These are phyloP conservation scores for Immersiella caudata DNA, from an alignment of 495 filamentous ascomycete genomes.

Conservation along the genomic window DNA sequence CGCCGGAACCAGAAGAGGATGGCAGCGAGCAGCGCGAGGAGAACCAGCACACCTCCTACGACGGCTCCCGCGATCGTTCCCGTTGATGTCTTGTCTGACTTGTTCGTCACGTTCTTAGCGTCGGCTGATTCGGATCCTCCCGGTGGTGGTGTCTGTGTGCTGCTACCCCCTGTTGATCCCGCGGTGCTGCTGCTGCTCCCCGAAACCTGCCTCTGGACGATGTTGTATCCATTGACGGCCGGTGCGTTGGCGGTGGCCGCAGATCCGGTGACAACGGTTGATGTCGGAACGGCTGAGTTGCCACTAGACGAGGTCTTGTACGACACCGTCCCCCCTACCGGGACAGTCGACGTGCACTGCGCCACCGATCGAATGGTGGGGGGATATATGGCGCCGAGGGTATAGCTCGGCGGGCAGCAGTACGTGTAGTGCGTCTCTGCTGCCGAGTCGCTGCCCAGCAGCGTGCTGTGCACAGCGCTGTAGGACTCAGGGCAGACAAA, in stretches of 20 bases:
- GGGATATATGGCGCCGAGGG: not conserved
- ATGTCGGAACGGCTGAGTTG: not conserved
- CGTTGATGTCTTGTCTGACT: too few relatives aligned
- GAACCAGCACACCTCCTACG: too few relatives aligned
- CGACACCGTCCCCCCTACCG: not conserved
- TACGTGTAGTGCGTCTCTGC: slow-evolving; percentile 3
- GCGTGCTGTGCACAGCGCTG: not conserved
- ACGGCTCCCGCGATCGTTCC: too few relatives aligned
- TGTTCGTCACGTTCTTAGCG: too few relatives aligned
- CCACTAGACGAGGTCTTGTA: not conserved
- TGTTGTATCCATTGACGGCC: not conserved
- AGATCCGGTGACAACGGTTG: not conserved
- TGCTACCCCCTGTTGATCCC: too few relatives aligned
- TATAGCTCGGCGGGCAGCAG: slow-evolving; percentile 2
- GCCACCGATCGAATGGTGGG: not conserved
- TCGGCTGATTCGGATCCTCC: too few relatives aligned
- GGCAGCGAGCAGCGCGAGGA: too few relatives aligned
- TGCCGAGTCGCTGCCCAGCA: not conserved
- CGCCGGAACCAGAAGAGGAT: too few relatives aligned
- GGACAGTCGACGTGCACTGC: not conserved
- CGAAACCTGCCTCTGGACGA: not conserved
- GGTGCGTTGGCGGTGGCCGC: not conserved
- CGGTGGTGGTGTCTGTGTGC: too few relatives aligned
- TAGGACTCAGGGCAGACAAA: slow-evolving; percentile 10
- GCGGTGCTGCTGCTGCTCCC: too few relatives aligned